Base-by-base conservation (phyloP, 257 asterid species). In the Schizonepeta tenuifolia region DNA sequence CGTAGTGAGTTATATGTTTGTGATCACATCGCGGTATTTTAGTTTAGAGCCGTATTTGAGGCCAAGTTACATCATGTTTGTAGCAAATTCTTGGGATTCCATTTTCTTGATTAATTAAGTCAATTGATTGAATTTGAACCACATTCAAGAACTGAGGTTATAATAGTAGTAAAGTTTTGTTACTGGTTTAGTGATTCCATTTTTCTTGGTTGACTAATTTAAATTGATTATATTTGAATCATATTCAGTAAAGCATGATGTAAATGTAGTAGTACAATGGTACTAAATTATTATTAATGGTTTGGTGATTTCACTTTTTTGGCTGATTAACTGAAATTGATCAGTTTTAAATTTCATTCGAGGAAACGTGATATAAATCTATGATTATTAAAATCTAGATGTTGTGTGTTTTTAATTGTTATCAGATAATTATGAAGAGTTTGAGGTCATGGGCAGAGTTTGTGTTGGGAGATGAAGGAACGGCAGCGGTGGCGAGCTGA, bases 401-500 rank as follows among this genome's bases (percentile, higher is more conserved):
- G 1, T 3, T 4, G n/a, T 65, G 11, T 8, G 14, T 36, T 17
- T 12, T 1, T 8, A 38, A 38, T 38, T 33, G 12, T 6, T 26
- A 54, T 53, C 82, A 83, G 78, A 77, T 20, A 70, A 74, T 13
- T 59, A 87, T 86, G 96, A 86, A 67, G 81, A 79, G 65, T 67
- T 83, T 14, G 67, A 64, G 86, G 85, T 71, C 69, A 80, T 80
- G 89, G 90, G 68, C 65, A 72, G 83, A 75, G 81, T 73, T 51
- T 65, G 40, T 75, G 65, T 66, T 33, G 73, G 82, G 87, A 83
- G 75, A 88, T 88, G 92, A 89, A 87, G 85, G 93, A 86, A 81
- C 76, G 96, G 86, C 91, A 91, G 65, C 75, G 90, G 28, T 87
- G 96, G 95, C 84, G 80, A 66, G 74, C 92, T 84, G 96, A 92